phyloP scores from a whole-genome alignment of 345 rosid species.

The Moringa oleifera region DNA sequence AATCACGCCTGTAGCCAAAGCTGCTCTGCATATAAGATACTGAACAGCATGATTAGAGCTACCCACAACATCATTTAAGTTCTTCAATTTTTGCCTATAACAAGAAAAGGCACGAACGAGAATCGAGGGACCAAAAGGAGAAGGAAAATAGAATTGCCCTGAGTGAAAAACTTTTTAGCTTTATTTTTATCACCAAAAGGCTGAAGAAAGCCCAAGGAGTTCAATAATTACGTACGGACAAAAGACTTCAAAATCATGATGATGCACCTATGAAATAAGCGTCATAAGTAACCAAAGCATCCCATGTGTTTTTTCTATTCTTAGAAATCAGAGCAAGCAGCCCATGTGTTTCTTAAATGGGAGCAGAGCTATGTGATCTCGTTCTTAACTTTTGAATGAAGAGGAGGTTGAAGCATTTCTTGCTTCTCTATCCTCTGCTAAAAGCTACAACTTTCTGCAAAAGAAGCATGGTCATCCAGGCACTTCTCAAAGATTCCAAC shows the following conservation, averaged over 20 bases:
- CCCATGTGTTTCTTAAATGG: conserved; percentile 16
- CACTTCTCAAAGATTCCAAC: conserved; percentile 9
- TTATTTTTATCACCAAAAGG: neutral
- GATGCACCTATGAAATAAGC: neutral
- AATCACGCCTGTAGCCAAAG: too few species aligned
- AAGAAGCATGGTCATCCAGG: neutral
- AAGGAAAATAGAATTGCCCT: too few species aligned
- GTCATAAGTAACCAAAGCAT: conserved; percentile 9
- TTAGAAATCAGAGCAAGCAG: too few species aligned
- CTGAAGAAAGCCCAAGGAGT: neutral
- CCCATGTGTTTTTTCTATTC: too few species aligned
- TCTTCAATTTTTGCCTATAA: too few species aligned
- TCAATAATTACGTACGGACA: neutral
- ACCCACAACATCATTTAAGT: too few species aligned
- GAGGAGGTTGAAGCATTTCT: neutral
- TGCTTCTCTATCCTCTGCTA: neutral
- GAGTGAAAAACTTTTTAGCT: too few species aligned
- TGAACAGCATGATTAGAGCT: too few species aligned
- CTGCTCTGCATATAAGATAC: too few species aligned
- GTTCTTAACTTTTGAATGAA: neutral
- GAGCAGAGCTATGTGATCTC: conserved; percentile 15
- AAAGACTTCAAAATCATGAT: conserved; percentile 5
- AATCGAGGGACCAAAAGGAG: too few species aligned
- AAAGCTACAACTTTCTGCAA: neutral
- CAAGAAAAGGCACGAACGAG: too few species aligned